These are phyloP conservation scores for Vaucheria bursata DNA, from an alignment of 352 stramenopile genomes.

Conservation along the genomic window DNA sequence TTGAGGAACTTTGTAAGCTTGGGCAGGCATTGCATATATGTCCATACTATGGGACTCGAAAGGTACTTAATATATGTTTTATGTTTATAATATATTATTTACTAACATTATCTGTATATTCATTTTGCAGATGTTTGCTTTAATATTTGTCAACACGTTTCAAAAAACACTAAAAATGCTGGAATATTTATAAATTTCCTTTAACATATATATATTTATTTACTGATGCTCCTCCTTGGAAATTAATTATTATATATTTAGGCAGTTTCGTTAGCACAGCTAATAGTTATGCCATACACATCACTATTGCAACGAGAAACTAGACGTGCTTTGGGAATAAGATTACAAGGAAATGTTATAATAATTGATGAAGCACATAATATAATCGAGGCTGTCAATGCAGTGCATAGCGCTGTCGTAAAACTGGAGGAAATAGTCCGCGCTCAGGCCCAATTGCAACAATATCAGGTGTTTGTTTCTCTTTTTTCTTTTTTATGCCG, in stretches of 20 bases:
- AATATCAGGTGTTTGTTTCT: slow-evolving; percentile 54
- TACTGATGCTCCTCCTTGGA: too few species aligned
- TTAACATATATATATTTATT: too few species aligned
- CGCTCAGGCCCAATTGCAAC: slow-evolving; percentile 46
- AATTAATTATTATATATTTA: too few species aligned
- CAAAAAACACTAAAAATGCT: too few species aligned
- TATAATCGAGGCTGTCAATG: slow-evolving; percentile 87
- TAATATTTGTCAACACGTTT: too few species aligned
- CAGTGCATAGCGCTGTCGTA: slow-evolving; percentile 51
- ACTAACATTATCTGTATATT: too few species aligned
- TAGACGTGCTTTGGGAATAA: slow-evolving; percentile 73
- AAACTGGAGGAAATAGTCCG: slow-evolving; percentile 17
- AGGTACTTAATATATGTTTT: slow-evolving; percentile 48
- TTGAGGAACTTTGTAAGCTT: slow-evolving; percentile 86
- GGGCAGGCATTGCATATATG: slow-evolving; percentile 81
- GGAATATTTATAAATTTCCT: too few species aligned
- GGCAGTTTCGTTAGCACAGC: slow-evolving; percentile 9
- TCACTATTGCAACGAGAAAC: slow-evolving; percentile 79
- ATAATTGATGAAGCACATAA: slow-evolving; percentile 99
- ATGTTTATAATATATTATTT: too few species aligned
- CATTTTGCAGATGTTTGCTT: too few species aligned
- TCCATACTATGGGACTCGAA: slow-evolving; percentile 89
- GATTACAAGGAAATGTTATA: slow-evolving; percentile 76
- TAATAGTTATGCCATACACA: slow-evolving; percentile 71
- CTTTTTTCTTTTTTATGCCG: too few species aligned